Percentiles rank a stretch among this genome's conserved stretches.
Conservation (phyloP, 768 basidiomycete species). For the Serendipita vermifera region DNA sequence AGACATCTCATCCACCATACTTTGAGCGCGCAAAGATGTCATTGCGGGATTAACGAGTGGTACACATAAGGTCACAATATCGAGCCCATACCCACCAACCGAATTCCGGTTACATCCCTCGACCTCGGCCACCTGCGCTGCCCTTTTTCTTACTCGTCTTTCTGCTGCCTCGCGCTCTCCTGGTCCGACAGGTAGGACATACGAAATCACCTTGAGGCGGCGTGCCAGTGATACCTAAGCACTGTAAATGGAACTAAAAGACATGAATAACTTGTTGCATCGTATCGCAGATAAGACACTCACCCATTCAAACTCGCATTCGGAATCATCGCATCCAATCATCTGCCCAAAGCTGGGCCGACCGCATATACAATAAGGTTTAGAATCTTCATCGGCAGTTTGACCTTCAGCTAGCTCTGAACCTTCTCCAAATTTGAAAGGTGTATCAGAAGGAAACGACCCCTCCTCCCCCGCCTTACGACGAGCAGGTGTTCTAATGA, state of each 20-base stretch:
- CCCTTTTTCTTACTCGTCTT: constrained; percentile 5
- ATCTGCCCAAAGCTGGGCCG: constrained; percentile 82
- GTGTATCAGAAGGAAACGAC: too few relatives aligned
- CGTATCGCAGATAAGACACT: constrained; percentile 24
- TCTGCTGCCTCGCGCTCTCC: not conserved
- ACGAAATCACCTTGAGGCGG: constrained; percentile 25
- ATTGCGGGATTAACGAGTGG: too few relatives aligned
- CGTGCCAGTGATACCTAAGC: constrained; percentile 50
- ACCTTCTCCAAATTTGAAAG: not conserved
- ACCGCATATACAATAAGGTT: constrained; percentile 75
- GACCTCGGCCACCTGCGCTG: not conserved
- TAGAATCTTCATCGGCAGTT: constrained; percentile 36
- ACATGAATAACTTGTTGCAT: constrained; percentile 7
- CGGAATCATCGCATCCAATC: constrained; percentile 80
- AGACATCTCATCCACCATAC: too few relatives aligned
- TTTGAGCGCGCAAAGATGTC: too few relatives aligned
- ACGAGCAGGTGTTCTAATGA: not conserved
- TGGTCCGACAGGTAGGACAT: not conserved
- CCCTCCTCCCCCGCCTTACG: not conserved
- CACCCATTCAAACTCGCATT: constrained; percentile 85
- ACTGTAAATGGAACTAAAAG: constrained; percentile 69
- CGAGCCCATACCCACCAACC: too few relatives aligned
- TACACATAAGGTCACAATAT: too few relatives aligned
- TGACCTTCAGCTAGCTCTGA: too few relatives aligned
- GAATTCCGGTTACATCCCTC: not conserved